These are phyloP conservation scores for Melanomma pulvis-pyrius DNA, from an alignment of 495 filamentous ascomycete genomes.

Conservation along the genomic window DNA sequence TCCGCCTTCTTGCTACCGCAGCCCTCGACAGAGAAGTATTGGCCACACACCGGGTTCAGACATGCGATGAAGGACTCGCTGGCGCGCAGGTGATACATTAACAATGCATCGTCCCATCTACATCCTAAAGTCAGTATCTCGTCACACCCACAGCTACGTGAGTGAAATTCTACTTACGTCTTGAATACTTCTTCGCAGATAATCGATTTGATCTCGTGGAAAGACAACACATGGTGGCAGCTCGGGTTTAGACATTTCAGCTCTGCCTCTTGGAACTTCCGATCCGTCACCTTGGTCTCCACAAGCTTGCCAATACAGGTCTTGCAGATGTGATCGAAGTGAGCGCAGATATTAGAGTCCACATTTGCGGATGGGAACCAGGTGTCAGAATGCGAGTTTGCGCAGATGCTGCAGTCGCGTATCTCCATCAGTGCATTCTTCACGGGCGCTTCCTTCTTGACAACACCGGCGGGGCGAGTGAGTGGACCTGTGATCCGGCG, in stretches of 20 bases:
- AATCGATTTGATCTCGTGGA: background rate
- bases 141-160: too few species aligned
- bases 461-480: background rate
- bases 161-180: conserved; percentile 7
- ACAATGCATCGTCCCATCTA: conserved; percentile 12
- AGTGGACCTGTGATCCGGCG: background rate
- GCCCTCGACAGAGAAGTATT: conserved; percentile 15
- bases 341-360: background rate
- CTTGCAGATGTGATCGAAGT: conserved; percentile 4
- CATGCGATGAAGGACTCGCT: conserved; percentile 5
- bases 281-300: background rate
- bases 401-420: background rate
- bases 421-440: background rate
- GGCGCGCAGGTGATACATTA: background rate
- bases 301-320: background rate
- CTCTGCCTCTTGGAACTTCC: background rate
- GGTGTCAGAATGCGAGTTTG: background rate
- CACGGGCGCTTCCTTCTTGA: background rate
- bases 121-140: conserved; percentile 3
- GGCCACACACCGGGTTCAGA: conserved; percentile 2
- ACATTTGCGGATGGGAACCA: background rate
- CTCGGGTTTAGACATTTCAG: background rate
- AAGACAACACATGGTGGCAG: background rate
- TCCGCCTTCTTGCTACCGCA: background rate
- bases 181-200: conserved; percentile 1